A percentile compares a stretch with the other conserved stretches of the same genome.
Conservation (phyloP, 768 basidiomycete species). For the Crepidotus variabilis region DNA sequence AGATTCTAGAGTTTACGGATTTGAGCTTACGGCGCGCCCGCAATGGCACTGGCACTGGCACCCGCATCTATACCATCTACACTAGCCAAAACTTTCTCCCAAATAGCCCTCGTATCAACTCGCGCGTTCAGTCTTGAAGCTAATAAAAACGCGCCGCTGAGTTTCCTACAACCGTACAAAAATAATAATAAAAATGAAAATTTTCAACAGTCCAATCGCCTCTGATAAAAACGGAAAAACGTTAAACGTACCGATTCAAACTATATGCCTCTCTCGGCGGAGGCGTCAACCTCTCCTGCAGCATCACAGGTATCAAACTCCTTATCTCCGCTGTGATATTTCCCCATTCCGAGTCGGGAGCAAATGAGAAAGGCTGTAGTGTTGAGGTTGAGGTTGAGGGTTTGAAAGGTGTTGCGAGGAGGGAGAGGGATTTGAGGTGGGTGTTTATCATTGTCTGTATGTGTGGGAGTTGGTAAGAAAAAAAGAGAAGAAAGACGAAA, state of each 20-base stretch:
- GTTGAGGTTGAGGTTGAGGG: constrained; percentile 44
- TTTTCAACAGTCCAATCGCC: too few relatives aligned
- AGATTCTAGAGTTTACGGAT: too few relatives aligned
- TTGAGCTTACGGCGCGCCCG: too few relatives aligned
- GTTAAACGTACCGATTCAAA: constrained; percentile 65
- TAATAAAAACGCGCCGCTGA: constrained; percentile 79
- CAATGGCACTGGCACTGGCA: too few relatives aligned
- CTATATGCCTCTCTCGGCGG: constrained; percentile 95
- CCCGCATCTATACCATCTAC: too few relatives aligned
- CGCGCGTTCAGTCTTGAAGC: constrained; percentile 71
- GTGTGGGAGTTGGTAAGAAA: too few relatives aligned
- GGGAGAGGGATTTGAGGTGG: constrained; percentile 77
- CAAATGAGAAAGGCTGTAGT: constrained; percentile 77
- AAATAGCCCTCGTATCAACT: constrained; percentile 70
- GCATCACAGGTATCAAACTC: constrained; percentile 84
- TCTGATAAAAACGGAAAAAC: too few relatives aligned
- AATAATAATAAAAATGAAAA: too few relatives aligned
- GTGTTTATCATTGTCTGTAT: constrained; percentile 78
- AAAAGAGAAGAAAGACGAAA: too few relatives aligned
- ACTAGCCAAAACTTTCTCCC: constrained; percentile 56
- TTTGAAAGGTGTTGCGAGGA: constrained; percentile 86
- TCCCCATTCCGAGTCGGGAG: constrained; percentile 58
- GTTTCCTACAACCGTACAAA: constrained; percentile 64
- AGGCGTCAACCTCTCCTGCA: constrained; percentile 82
- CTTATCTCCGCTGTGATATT: constrained; percentile 77